Base-by-base conservation (phyloP, 139 green algal genomes). In the Chlamydomonas asymmetrica region DNA sequence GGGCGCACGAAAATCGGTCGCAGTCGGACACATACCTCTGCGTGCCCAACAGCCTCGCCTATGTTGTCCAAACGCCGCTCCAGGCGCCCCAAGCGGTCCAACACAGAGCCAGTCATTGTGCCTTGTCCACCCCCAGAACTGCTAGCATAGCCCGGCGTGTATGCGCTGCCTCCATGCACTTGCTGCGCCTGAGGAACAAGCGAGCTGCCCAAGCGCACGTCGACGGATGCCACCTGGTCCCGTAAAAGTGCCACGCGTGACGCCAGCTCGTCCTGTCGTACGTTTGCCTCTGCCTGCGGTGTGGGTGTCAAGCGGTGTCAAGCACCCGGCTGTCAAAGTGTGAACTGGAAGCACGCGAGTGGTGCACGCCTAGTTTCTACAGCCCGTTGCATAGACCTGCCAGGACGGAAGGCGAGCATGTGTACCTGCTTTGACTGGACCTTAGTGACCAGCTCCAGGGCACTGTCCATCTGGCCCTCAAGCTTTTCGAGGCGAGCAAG, bases 401-500 rank as follows among this genome's bases (percentile, higher is more conserved):
- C n/a, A n/a, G n/a, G n/a, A n/a, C n/a, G n/a, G n/a, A n/a, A n/a
- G n/a, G n/a, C n/a, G n/a, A n/a, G n/a, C n/a, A n/a, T n/a, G n/a
- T n/a, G n/a, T 32, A 74, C 74, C 74, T 80, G 74, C 54, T 75
- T 63, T 1, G 75, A 41, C 22, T 66, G 66, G 57, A 81, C n/a
- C n/a, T n/a, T n/a, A n/a, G n/a, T n/a, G n/a, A n/a, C n/a, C n/a
- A n/a, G n/a, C n/a, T n/a, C n/a, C 0, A 85, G 64, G 5, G 63
- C 13, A 1, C 34, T 40, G 38, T 85, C 80, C 63, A 85, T 35
- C 48, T 85, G 80, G 32, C 60, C 61, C 57, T 85, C 80, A 54
- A 85, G 70, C 64, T 71, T 68, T 59, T 85, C 74, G 10, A 85
- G 27, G 6, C 80, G 70, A 34, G 52, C 74, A 4, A 81, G 41